Conservation (phyloP, 176 grass and related monocot species). For the Hsuehochloa calcarea region DNA sequence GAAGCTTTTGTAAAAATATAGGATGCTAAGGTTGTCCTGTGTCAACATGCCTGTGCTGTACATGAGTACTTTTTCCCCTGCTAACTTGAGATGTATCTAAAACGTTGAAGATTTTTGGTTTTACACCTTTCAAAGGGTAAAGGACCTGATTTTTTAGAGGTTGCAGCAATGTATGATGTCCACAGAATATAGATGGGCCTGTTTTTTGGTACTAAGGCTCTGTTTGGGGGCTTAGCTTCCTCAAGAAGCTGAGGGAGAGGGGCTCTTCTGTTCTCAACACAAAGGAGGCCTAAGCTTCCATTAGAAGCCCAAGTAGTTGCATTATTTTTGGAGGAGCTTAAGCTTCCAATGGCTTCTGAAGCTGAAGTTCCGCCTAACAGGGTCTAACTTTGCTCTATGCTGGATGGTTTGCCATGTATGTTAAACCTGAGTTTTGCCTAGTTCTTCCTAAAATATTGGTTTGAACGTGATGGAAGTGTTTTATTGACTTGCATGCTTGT, state of each 20-base stretch:
- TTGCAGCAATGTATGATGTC: background rate
- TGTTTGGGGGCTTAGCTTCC: background rate
- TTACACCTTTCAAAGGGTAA: background rate
- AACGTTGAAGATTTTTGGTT: background rate
- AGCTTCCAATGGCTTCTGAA: background rate
- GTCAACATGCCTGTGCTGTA: background rate
- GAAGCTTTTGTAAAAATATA: background rate
- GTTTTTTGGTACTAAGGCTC: background rate
- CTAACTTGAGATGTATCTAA: background rate
- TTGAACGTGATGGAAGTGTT: background rate
- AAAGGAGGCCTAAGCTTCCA: background rate
- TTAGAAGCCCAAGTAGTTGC: background rate
- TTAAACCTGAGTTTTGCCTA: background rate
- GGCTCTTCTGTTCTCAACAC: too few species aligned
- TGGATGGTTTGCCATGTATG: background rate
- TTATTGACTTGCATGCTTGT: background rate
- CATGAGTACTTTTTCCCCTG: background rate
- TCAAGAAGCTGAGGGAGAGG: background rate
- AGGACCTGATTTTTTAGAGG: background rate
- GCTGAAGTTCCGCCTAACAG: background rate
- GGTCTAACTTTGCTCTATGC: background rate
- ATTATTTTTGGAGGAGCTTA: background rate
- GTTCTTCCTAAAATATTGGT: background rate
- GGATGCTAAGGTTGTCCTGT: background rate
- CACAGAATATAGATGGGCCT: background rate